Conservation (phyloP, 2,329 filamentous ascomycete genomes). For the Colletotrichum tamarilloi region DNA sequence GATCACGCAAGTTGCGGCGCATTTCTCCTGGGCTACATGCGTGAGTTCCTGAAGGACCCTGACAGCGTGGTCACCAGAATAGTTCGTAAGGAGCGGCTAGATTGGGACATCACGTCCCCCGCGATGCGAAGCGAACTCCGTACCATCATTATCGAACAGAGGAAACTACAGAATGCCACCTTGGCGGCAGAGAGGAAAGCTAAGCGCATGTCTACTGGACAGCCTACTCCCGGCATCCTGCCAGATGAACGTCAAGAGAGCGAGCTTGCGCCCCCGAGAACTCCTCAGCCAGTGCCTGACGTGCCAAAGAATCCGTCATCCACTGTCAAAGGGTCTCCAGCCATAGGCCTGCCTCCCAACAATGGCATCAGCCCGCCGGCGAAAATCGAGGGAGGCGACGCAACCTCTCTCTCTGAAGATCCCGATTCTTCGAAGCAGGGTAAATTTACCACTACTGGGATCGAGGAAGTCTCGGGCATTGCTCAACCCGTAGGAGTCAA, state of each 20-base stretch:
- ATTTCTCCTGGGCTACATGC: conserved; percentile 85
- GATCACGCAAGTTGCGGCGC: conserved; percentile 93
- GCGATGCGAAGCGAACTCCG: conserved; percentile 75
- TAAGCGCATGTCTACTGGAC: conserved; percentile 45
- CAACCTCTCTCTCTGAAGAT: background rate
- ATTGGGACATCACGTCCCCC: conserved; percentile 66
- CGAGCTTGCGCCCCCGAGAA: conserved; percentile 11
- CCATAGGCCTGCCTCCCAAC: background rate
- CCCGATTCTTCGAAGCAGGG: background rate
- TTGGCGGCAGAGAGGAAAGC: conserved; percentile 51
- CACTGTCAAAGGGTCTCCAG: conserved; percentile 25
- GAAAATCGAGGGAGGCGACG: background rate
- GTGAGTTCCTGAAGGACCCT: conserved; percentile 82
- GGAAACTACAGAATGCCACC: conserved; percentile 64
- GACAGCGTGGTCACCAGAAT: conserved; percentile 75
- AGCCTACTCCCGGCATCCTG: conserved; percentile 32
- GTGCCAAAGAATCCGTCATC: conserved; percentile 34
- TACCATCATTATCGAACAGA: conserved; percentile 71
- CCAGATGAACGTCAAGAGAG: background rate
- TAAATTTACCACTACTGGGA: background rate
- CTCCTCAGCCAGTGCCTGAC: conserved; percentile 25
- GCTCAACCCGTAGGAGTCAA: background rate
- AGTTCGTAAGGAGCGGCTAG: conserved; percentile 65
- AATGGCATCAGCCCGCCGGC: background rate
- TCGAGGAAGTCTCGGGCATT: background rate